These are phyloP conservation scores for Bromus sterilis DNA, from an alignment of 176 grass and related monocot species.

Conservation along the genomic window DNA sequence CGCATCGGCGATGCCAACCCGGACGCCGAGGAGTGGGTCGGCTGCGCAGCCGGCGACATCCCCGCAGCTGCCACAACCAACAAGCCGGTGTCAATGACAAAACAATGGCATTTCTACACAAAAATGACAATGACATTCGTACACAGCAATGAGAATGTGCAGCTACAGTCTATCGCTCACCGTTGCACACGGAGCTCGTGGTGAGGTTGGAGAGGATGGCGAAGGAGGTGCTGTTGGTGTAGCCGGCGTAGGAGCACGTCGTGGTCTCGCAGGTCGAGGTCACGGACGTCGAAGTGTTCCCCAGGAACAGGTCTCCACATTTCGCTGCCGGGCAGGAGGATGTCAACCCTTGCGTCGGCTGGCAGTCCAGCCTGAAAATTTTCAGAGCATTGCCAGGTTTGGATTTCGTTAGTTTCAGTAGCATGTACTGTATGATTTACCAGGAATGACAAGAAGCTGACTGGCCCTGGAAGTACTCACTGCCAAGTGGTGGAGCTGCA, in stretches of 20 bases:
- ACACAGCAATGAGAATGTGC: background rate
- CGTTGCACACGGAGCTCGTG: slow-evolving; percentile 43
- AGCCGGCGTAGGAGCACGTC: slow-evolving; percentile 64
- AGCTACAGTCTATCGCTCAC: slow-evolving; percentile 26
- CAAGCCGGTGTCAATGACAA: background rate
- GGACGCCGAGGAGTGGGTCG: slow-evolving; percentile 15
- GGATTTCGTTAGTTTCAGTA: background rate
- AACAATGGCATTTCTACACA: background rate
- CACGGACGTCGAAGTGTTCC: slow-evolving; percentile 52
- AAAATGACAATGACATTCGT: background rate
- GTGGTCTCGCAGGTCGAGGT: slow-evolving; percentile 45
- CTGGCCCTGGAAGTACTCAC: slow-evolving; percentile 28
- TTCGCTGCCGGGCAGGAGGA: slow-evolving; percentile 50
- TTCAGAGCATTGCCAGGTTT: background rate
- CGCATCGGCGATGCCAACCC: slow-evolving; percentile 6
- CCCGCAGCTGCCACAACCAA: slow-evolving; percentile 36
- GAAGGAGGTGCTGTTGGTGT: slow-evolving; percentile 67
- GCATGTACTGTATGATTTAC: background rate
- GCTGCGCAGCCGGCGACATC: slow-evolving; percentile 46
- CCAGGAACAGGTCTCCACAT: slow-evolving; percentile 59
- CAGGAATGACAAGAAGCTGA: background rate
- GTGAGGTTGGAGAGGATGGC: slow-evolving; percentile 68
- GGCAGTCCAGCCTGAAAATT: slow-evolving; percentile 61
- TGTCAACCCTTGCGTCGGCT: slow-evolving; percentile 42
- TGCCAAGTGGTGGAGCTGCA: slow-evolving; percentile 80